A percentile compares a stretch with the other conserved stretches of the same genome.
Conservation (phyloP, 106 monocot genomes). For the Dendrobium officinale region DNA sequence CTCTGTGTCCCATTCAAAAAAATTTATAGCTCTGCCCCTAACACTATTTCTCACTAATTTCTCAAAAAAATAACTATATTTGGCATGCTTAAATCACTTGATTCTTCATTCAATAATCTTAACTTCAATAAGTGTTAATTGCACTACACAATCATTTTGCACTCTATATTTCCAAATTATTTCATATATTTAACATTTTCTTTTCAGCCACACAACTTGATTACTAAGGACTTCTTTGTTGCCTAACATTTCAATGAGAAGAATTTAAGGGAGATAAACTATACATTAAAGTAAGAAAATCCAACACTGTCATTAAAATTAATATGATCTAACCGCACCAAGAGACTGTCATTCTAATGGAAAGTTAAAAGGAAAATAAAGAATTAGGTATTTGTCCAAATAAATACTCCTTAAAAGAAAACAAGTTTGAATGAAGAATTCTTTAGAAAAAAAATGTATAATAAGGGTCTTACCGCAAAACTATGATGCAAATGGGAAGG, state of each 20-base stretch:
- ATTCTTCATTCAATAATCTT: not conserved
- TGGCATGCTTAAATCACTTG: not conserved
- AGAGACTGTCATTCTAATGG: not conserved
- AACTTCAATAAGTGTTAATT: not conserved
- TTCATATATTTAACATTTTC: not conserved
- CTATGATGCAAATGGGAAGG: conserved; percentile 67
- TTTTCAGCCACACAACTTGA: not conserved
- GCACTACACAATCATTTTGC: not conserved
- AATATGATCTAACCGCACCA: not conserved
- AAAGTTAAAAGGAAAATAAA: not conserved
- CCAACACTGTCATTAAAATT: not conserved
- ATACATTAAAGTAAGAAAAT: not conserved
- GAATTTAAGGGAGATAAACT: not conserved
- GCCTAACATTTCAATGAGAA: not conserved
- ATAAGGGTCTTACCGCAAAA: conserved; percentile 59
- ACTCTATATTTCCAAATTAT: not conserved
- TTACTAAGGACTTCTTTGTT: not conserved
- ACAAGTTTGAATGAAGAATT: not conserved
- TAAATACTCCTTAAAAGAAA: not conserved
- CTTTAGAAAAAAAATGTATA: not conserved
- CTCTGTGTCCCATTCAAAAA: too few species aligned
- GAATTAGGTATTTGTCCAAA: not conserved
- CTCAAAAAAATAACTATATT: not conserved
- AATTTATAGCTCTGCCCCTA: too few species aligned
- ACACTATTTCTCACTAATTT: not conserved